These are phyloP conservation scores for Paramecium pentaurelia DNA, from an alignment of 73 alveolate species.

Conservation along the genomic window DNA sequence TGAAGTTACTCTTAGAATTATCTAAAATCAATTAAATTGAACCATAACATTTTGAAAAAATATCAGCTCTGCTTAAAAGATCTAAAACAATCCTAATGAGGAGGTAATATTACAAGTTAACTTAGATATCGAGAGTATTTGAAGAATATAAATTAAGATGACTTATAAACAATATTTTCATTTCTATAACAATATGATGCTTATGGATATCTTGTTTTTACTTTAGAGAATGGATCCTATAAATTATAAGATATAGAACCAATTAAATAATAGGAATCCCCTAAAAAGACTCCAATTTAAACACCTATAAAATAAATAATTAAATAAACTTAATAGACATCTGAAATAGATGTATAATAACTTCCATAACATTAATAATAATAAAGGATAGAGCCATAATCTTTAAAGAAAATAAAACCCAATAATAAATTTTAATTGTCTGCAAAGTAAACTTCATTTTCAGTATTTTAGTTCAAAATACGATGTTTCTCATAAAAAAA, in stretches of 20 bases:
- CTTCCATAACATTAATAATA: background rate
- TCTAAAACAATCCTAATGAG: background rate
- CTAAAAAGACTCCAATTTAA: background rate
- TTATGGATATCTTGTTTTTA: background rate
- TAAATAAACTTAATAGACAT: background rate
- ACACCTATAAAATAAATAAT: background rate
- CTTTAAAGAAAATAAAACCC: background rate
- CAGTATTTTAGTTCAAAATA: background rate
- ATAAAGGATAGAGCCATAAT: background rate
- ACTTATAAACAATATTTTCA: background rate
- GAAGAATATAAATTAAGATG: background rate
- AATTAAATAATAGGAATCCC: background rate
- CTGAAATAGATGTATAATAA: background rate
- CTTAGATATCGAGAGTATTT: slow-evolving; percentile 12
- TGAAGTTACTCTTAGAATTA: slow-evolving; percentile 1
- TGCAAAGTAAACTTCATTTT: background rate
- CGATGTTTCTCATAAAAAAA: background rate
- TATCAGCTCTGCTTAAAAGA: background rate
- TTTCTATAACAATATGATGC: background rate
- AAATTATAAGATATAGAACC: background rate
- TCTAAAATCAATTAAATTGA: slow-evolving; percentile 7
- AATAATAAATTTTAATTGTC: background rate
- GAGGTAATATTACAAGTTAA: background rate
- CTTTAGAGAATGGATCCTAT: background rate
- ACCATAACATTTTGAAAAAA: background rate